These are phyloP conservation scores for Neocallimastix lanati DNA, from an alignment of 192 early-diverging fungal species.

Conservation along the genomic window DNA sequence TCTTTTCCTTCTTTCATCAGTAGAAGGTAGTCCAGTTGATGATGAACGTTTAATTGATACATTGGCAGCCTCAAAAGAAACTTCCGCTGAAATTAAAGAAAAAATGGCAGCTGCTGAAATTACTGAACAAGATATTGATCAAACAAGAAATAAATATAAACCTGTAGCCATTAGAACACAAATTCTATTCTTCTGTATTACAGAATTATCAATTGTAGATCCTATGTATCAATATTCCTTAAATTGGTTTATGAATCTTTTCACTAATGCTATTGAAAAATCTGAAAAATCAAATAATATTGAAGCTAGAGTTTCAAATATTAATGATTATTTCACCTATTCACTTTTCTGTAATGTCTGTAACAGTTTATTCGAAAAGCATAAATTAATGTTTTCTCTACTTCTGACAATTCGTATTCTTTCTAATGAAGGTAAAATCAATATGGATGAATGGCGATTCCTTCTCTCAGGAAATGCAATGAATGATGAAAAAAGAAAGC, in stretches of 20 bases:
- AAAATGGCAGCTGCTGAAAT: conserved; percentile 33
- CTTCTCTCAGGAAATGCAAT: conserved; percentile 27
- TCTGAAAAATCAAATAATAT: conserved; percentile 32
- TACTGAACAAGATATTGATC: conserved; percentile 42
- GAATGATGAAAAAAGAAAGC: neutral
- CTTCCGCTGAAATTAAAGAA: conserved; percentile 37
- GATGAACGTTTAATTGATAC: conserved; percentile 43
- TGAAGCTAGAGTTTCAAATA: conserved; percentile 24
- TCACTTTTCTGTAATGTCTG: conserved; percentile 40
- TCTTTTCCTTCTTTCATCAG: conserved; percentile 34
- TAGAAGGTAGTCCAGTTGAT: conserved; percentile 40
- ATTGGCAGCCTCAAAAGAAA: conserved; percentile 35
- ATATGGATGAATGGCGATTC: conserved; percentile 39
- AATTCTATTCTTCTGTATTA: conserved; percentile 44
- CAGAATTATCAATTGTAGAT: conserved; percentile 32
- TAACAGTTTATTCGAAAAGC: conserved; percentile 39
- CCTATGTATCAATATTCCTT: conserved; percentile 47
- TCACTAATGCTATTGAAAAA: conserved; percentile 26
- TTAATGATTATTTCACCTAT: conserved; percentile 34
- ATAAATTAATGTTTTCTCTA: conserved; percentile 42
- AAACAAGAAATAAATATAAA: conserved; percentile 36
- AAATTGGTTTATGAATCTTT: conserved; percentile 44
- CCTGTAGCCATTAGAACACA: conserved; percentile 33
- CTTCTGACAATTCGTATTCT: conserved; percentile 34
- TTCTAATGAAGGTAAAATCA: conserved; percentile 22